Evolutionary conservation across 2,329 filamentous ascomycete genomes (phyloP).

Genomic region (Alternaria arbusti): DNA sequence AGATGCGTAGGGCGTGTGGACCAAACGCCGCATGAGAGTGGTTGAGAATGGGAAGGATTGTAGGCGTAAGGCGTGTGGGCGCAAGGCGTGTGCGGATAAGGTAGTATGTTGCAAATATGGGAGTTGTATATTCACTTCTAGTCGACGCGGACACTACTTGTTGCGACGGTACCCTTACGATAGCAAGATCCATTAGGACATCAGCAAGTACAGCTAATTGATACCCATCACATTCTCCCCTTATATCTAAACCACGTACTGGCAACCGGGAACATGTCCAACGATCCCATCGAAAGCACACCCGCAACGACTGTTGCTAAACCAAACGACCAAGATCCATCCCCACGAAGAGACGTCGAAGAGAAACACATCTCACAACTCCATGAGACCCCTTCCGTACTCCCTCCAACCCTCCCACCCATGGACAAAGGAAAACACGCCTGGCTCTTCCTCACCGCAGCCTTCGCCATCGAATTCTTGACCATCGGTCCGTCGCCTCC

Average conservation of each 20-base stretch:
- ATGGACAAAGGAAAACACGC: constrained; percentile 24
- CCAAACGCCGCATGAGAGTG: background rate
- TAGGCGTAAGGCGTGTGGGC: background rate
- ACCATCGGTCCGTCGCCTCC: background rate
- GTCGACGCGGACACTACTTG: background rate
- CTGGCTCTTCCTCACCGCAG: constrained; percentile 30
- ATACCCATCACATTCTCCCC: background rate
- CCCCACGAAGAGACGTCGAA: background rate
- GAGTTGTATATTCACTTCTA: background rate
- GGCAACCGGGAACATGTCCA: background rate
- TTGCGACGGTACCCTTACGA: background rate
- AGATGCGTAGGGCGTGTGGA: background rate
- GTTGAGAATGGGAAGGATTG: background rate
- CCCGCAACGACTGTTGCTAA: background rate
- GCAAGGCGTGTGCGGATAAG: background rate
- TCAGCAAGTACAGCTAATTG: background rate
- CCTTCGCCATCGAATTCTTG: constrained; percentile 58
- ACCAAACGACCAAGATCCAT: background rate
- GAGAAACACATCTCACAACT: background rate
- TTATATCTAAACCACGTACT: background rate
- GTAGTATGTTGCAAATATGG: too few species aligned
- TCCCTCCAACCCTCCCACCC: constrained; percentile 10
- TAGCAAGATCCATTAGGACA: background rate
- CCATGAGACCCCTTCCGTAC: background rate
- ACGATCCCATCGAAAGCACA: background rate